Base-by-base conservation (phyloP, 345 rosid genomes). In the Gossypium raimondii region DNA sequence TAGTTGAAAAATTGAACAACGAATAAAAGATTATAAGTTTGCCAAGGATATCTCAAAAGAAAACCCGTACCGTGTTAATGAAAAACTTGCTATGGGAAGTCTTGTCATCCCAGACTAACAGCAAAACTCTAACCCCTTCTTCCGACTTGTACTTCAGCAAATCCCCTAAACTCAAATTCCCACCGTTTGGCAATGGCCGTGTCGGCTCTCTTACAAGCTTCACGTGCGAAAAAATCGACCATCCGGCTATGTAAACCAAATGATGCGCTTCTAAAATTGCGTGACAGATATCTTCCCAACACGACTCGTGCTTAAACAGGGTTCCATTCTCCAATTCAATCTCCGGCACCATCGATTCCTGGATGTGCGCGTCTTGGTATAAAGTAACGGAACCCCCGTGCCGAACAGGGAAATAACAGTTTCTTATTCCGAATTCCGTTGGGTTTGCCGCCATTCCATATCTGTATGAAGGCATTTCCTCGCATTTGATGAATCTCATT, bases 241-340 rank as follows among this genome's bases (percentile, higher is more conserved):
- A 93, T 2, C 97, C 98, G 7, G 79, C 83, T 1, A 93, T 65
- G 48, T 93, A 93, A 58, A 93, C 90, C 88, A 93, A 17, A 75
- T 91, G 95, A 51, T 92, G 98, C 13, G 98, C 98, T 76, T 93
- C 97, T 53, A 87, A 63, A 64, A 93, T 89, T 1, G 97, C 88
- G 38, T 92, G 91, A 53, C 97, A 93, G 0, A 93, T 92, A 73
- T 93, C 98, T 79, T 93, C 98, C 97, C 98, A 93, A 79, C 98
- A 93, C 65, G 75, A 74, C 70, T 73, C 88, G 9, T 90, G 93
- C 76, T 69, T 75, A 38, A 68, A 92, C 41, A 75, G 18, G 1
- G 63, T 73, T 25, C 93, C 98, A 0, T 79, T 73, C 7, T 90
- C 98, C 78, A 93, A 77, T 71, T 85, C 82, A 60, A 93, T 87